These are phyloP conservation scores for Zygosaccharomyces siamensis DNA, from an alignment of 805 yeast genomes.

Conservation along the genomic window DNA sequence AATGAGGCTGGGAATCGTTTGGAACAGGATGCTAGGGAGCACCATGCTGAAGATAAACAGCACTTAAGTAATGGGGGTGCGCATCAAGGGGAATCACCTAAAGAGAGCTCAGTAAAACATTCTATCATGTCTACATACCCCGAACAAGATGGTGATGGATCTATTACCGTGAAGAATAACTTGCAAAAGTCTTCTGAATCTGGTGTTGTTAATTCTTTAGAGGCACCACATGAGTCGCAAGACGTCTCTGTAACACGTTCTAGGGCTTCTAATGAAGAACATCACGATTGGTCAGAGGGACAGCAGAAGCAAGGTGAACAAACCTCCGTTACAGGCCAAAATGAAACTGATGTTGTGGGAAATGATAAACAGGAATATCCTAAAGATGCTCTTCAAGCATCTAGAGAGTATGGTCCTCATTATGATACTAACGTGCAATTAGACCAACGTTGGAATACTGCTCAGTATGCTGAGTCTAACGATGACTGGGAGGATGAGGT, in stretches of 20 bases:
- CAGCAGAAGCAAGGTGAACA: constrained; percentile 1
- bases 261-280: background rate
- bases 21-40: background rate
- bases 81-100: background rate
- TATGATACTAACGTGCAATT: background rate
- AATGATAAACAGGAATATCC: background rate
- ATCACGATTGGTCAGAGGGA: constrained; percentile 3
- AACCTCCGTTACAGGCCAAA: background rate
- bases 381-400: background rate
- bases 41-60: background rate
- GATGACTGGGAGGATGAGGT: constrained; percentile 13
- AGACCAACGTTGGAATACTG: background rate
- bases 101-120: background rate
- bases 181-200: background rate
- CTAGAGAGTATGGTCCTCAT: background rate
- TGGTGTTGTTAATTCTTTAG: background rate
- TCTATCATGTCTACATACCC: background rate
- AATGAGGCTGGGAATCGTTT: constrained; percentile 8
- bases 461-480: background rate
- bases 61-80: background rate
- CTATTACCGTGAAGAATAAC: background rate
- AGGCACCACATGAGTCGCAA: background rate
- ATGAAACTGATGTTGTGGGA: background rate
- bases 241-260: background rate
- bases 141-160: background rate